Evolutionary conservation across 2,329 filamentous ascomycete species (phyloP), one percentile per base, ranked within the genome.

Genomic region (Bertia moriformis): DNA sequence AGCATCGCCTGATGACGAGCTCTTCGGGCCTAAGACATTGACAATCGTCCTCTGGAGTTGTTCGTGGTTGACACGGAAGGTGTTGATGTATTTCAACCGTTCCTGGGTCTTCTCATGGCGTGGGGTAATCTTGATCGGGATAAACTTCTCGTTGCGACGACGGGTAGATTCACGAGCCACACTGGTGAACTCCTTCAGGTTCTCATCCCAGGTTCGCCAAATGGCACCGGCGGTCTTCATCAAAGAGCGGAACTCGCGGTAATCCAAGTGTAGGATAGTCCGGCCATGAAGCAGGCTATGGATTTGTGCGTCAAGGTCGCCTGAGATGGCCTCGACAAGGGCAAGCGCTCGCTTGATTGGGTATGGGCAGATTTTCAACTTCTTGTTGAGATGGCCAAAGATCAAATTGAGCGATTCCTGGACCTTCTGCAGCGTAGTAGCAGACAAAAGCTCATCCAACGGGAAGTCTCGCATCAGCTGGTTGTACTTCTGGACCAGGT

Each of bases 381-480:
- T 98, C 68, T 94, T 95, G 68, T 95, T 98, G 56, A 98, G 70
- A 57, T 99, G 93, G 37, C 65, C 73, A 57, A 99, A 98, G 45
- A 98, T 94, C 50, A 88, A 74, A 35, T 80, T 73, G 45, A 98
- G 73, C 4, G 91, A 83, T 50, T 96, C 88, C 51, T 91, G 78
- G 2, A 93, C 78, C 59, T 94, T 95, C 50, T 78, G 67, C 35
- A 98, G 62, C 1, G 88, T 89, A 0, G 88, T 93, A 1, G 91
- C 88, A 14, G 91, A 94, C 14, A 95, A 71, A 19, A 99, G 65
- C 57, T 99, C 91, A 53, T 96, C 89, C 22, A 98, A 68, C 0
- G 91, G 91, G 46, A 99, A 96, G 56, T 98, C 93, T 45, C 91
- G 82, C 85, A 99, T 96, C 18, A 98, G 73, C 62, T 93, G 85